These are phyloP conservation scores for Ophiostoma pallidulum DNA, from an alignment of 2,329 filamentous ascomycete genomes.

Conservation along the genomic window DNA sequence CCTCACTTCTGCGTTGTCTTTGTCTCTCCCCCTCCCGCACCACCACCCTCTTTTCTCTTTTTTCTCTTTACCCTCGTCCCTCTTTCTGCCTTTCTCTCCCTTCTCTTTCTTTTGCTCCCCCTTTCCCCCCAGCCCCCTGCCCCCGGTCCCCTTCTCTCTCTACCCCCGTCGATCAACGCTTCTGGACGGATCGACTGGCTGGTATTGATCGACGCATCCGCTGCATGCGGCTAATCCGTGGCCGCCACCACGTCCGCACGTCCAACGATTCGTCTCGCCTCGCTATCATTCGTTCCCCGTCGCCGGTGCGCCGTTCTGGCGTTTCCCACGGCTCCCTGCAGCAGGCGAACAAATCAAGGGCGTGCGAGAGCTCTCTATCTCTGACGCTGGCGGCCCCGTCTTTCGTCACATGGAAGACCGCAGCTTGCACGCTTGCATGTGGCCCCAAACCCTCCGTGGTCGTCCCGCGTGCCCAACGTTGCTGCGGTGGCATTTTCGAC, in stretches of 20 bases:
- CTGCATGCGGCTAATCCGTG: constrained; percentile 13
- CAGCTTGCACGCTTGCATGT: neutral
- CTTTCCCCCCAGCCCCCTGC: no score
- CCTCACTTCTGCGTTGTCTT: no score
- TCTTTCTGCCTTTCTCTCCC: neutral
- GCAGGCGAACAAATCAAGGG: no score
- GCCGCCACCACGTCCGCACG: constrained; percentile 6
- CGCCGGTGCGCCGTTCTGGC: neutral
- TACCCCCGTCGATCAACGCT: constrained; percentile 10
- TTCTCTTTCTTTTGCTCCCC: neutral
- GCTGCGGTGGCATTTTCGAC: neutral
- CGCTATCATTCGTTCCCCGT: neutral
- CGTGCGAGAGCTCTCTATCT: neutral
- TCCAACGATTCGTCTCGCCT: neutral
- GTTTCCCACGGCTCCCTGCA: constrained; percentile 9
- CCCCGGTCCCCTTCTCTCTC: neutral
- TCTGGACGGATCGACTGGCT: constrained; percentile 14
- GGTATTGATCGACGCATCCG: constrained; percentile 9
- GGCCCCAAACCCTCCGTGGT: constrained; percentile 2
- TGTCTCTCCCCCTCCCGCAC: no score
- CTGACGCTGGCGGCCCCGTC: neutral
- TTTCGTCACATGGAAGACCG: neutral
- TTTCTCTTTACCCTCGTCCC: no score
- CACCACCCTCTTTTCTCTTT: no score
- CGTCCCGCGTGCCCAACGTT: no score